These are phyloP conservation scores for Boechera stricta DNA, from an alignment of 345 rosid genomes.

Conservation along the genomic window DNA sequence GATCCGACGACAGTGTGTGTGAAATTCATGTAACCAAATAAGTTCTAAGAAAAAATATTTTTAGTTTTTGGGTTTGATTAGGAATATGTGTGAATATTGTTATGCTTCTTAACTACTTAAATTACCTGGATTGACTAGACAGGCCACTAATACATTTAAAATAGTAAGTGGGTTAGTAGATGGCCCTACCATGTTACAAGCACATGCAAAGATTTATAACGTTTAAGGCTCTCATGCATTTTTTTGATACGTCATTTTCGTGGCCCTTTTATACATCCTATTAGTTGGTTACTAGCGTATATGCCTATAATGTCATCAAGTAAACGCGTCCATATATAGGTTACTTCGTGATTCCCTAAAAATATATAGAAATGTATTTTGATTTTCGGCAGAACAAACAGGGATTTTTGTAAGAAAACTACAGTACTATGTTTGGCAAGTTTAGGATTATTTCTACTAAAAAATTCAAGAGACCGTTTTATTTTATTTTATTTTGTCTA, in stretches of 20 bases:
- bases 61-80: not conserved
- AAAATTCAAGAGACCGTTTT: not conserved
- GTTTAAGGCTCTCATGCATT: slow-evolving; percentile 38
- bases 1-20: not conserved
- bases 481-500: too few relatives aligned
- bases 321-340: slow-evolving; percentile 1
- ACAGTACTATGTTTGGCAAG: not conserved
- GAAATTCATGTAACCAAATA: not conserved
- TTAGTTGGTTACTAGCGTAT: not conserved
- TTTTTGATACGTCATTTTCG: slow-evolving; percentile 39
- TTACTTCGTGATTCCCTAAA: slow-evolving; percentile 7
- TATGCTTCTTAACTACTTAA: slow-evolving; percentile 21
- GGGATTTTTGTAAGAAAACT: not conserved
- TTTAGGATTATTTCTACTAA: not conserved
- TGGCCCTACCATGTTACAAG: slow-evolving; percentile 45
- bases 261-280: slow-evolving; percentile 23
- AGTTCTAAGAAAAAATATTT: too few relatives aligned
- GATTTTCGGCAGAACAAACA: not conserved
- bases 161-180: slow-evolving; percentile 7
- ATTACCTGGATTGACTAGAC: slow-evolving; percentile 19
- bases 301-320: slow-evolving; percentile 16
- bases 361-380: not conserved
- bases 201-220: slow-evolving; percentile 40
- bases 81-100: not conserved
- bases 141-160: not conserved